Base-by-base conservation (phyloP, 2,329 filamentous ascomycete species). In the Nemania abortiva region DNA sequence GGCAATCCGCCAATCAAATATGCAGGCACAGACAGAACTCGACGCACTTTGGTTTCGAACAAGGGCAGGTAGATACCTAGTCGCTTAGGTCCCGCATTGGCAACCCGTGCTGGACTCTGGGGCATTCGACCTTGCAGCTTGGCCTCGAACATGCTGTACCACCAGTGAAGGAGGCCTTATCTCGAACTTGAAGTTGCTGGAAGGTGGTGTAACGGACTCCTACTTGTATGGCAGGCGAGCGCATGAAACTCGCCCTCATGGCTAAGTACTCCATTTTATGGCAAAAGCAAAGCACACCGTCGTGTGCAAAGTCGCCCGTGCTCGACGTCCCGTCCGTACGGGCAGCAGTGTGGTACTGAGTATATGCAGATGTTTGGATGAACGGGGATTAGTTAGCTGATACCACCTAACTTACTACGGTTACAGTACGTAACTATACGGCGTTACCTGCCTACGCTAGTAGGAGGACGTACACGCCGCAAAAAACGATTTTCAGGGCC, bases 51-150 rank as follows among this genome's bases (percentile, higher is more conserved):
- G 39, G 13, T 29, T 54, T 61, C 37, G 49, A 60, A 20, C 63
- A 47, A 54, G 63, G 63, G 50, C 37, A 66, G 42, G 20, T 29
- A 31, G 63, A 37, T 49, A 54, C 42, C 42, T 47, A 20, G 27
- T 66, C 31, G 34, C 39, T 42, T 29, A 37, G 39, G 42, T 45
- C 29, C 55, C 45, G 55, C 63, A 54, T 65, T 59, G 55, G 55
- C 63, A 34, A 47, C 18, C 34, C 20, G 34, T 54, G 42, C 20
- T 29, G 27, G 59, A 34, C 10, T 54, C 52, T 18, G 39, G 37
- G 49, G 34, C 4, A 42, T 54, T 47, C 24, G 37, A 11, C 15
- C 49, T 52, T 20, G 49, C 10, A 29, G 49, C 49, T 52, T 29
- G 49, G 15, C 22, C 11, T 29, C 49, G 10, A 54, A n/a, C 22